phyloP scores from a whole-genome alignment of 768 basidiomycete genomes.

The Coprinellus aureogranulatus region DNA sequence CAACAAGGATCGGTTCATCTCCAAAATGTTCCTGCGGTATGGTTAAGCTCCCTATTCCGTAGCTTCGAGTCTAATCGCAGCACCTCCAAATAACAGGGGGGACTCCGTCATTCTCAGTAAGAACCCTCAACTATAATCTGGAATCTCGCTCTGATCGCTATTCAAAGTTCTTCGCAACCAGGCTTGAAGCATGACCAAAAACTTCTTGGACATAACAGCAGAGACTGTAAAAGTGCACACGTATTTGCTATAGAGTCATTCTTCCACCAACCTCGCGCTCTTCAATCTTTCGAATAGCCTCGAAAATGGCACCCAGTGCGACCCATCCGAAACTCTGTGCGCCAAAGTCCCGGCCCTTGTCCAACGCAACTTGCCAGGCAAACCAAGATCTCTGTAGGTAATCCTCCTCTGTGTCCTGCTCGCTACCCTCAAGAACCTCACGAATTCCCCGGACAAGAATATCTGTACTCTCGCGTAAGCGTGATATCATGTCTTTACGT shows the following conservation, averaged over 20 bases:
- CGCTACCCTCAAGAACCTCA: conserved; percentile 50
- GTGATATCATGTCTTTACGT: conserved; percentile 52
- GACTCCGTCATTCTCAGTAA: conserved; percentile 97
- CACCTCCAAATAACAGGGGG: conserved; percentile 52
- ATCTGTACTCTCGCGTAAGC: conserved; percentile 54
- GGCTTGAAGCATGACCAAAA: conserved; percentile 35
- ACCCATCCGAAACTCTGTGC: conserved; percentile 64
- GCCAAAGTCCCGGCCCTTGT: conserved; percentile 43
- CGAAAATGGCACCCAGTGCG: conserved; percentile 56
- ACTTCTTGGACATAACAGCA: background rate
- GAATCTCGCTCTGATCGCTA: conserved; percentile 27
- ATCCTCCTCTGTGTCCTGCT: conserved; percentile 35
- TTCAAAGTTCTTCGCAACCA: conserved; percentile 71
- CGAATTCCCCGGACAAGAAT: conserved; percentile 49
- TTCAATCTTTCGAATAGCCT: conserved; percentile 47
- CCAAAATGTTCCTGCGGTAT: conserved; percentile 96
- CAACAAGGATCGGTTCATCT: conserved; percentile 99
- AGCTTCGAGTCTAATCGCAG: conserved; percentile 3
- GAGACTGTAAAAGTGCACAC: conserved; percentile 3
- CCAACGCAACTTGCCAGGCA: conserved; percentile 48
- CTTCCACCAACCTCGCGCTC: conserved; percentile 21
- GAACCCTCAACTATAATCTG: conserved; percentile 27
- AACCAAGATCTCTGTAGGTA: conserved; percentile 51
- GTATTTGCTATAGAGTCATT: conserved; percentile 6
- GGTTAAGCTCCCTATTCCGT: conserved; percentile 18